Evolutionary conservation across 2,329 filamentous ascomycete genomes (phyloP).

Genomic region (Stachybotrys chartarum): DNA sequence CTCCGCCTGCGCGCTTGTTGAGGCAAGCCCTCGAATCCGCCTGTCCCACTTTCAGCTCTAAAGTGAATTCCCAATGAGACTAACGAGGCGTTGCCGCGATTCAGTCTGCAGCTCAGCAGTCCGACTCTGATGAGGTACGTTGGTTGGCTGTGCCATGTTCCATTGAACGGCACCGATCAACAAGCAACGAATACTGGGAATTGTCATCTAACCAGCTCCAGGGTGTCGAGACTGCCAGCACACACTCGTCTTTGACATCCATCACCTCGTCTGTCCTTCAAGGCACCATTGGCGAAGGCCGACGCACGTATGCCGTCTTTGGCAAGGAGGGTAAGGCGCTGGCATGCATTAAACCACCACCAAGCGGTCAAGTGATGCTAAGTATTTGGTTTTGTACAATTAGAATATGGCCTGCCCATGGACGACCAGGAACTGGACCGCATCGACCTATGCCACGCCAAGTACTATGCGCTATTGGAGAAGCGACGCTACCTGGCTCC

Average conservation of each 20-base stretch:
- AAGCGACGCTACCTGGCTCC: conserved; percentile 16
- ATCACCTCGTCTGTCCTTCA: conserved; percentile 18
- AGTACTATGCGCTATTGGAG: conserved; percentile 19
- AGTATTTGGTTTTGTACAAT: too few relatives aligned
- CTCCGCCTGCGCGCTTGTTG: neutral
- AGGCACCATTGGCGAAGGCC: conserved; percentile 18
- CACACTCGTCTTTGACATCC: conserved; percentile 17
- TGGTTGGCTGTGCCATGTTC: neutral
- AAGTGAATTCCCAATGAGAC: neutral
- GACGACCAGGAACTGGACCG: conserved; percentile 30
- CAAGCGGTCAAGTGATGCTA: too few relatives aligned
- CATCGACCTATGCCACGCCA: conserved; percentile 29
- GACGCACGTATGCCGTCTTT: conserved; percentile 22
- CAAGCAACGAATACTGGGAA: neutral
- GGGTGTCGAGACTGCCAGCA: conserved; percentile 11
- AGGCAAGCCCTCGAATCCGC: too few relatives aligned
- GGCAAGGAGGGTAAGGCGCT: conserved; percentile 20
- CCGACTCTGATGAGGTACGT: neutral
- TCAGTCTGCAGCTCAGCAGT: neutral
- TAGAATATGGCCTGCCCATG: conserved; percentile 31
- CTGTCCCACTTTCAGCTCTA: too few relatives aligned
- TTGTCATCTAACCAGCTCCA: neutral
- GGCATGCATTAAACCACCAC: neutral
- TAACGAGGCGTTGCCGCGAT: neutral
- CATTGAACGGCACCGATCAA: too few relatives aligned